These are phyloP conservation scores for Leccinum aurantiacum DNA, from an alignment of 768 basidiomycete species.

Conservation along the genomic window DNA sequence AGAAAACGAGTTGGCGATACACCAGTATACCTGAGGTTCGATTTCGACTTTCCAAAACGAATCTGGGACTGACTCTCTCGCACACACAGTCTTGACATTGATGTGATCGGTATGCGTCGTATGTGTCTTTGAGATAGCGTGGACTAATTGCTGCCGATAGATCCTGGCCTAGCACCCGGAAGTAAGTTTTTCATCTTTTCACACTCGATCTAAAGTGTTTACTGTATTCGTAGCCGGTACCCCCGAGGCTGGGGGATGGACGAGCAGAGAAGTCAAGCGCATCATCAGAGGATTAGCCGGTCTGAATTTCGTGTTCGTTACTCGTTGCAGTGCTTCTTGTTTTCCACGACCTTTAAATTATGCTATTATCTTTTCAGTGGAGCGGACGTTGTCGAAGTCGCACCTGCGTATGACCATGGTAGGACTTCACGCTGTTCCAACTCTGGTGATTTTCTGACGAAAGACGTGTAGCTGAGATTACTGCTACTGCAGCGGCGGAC, in stretches of 20 bases:
- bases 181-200: slow-evolving; percentile 45
- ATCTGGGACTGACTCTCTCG: slow-evolving; percentile 3
- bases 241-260: slow-evolving; percentile 85
- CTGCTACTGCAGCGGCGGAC: slow-evolving; percentile 44
- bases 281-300: slow-evolving; percentile 78
- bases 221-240: slow-evolving; percentile 59
- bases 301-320: slow-evolving; percentile 69
- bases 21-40: slow-evolving; percentile 73
- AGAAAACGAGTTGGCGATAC: slow-evolving; percentile 67
- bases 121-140: not conserved
- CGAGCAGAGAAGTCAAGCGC: slow-evolving; percentile 76
- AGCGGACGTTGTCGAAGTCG: slow-evolving; percentile 27
- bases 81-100: slow-evolving; percentile 65
- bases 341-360: slow-evolving; percentile 2
- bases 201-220: not conserved
- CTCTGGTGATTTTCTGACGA: slow-evolving; percentile 8
- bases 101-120: slow-evolving; percentile 61
- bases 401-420: slow-evolving; percentile 31
- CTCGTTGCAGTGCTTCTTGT: not conserved
- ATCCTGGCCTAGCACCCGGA: slow-evolving; percentile 78
- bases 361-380: slow-evolving; percentile 12
- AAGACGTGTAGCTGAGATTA: slow-evolving; percentile 35
- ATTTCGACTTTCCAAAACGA: not conserved
- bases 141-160: slow-evolving; percentile 33
- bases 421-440: not conserved